A percentile compares a stretch with the other conserved stretches of the same genome.
Conservation (phyloP, 78 protist genomes). For the Dictyostelium brefeldianum region DNA sequence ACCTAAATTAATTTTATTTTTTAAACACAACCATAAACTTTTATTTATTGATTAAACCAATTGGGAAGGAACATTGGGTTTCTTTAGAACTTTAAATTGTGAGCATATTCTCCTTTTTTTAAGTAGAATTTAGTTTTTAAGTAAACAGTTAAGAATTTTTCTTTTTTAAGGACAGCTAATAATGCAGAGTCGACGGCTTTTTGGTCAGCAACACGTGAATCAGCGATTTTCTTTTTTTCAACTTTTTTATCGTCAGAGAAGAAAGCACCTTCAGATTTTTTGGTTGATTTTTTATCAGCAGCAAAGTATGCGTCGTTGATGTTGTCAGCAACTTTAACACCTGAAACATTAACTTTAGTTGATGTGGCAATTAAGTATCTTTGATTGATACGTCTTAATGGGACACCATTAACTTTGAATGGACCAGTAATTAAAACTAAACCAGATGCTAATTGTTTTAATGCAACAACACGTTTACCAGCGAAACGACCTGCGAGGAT, state of each 20-base stretch:
- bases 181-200: slow-evolving; percentile 89
- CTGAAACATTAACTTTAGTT: slow-evolving; percentile 93
- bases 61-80: not conserved
- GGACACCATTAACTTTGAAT: slow-evolving; percentile 99
- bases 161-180: slow-evolving; percentile 89
- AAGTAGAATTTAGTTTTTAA: slow-evolving; percentile 92
- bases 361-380: slow-evolving; percentile 98
- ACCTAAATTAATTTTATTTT: too few species aligned
- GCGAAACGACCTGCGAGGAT: slow-evolving; percentile 97
- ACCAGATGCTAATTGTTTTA: slow-evolving; percentile 96
- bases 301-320: slow-evolving; percentile 85
- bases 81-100: slow-evolving; percentile 93
- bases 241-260: slow-evolving; percentile 36
- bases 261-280: slow-evolving; percentile 79
- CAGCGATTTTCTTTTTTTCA: slow-evolving; percentile 74
- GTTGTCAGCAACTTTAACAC: slow-evolving; percentile 81
- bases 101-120: slow-evolving; percentile 91
- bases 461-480: slow-evolving; percentile 97
- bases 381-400: slow-evolving; percentile 98
- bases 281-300: slow-evolving; percentile 30
- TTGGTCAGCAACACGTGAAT: slow-evolving; percentile 91
- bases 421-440: slow-evolving; percentile 98
- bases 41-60: too few species aligned
- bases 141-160: slow-evolving; percentile 87
- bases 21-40: too few species aligned